These are phyloP conservation scores for Vigna angularis DNA, from an alignment of 306 rosid genomes.

Conservation along the genomic window DNA sequence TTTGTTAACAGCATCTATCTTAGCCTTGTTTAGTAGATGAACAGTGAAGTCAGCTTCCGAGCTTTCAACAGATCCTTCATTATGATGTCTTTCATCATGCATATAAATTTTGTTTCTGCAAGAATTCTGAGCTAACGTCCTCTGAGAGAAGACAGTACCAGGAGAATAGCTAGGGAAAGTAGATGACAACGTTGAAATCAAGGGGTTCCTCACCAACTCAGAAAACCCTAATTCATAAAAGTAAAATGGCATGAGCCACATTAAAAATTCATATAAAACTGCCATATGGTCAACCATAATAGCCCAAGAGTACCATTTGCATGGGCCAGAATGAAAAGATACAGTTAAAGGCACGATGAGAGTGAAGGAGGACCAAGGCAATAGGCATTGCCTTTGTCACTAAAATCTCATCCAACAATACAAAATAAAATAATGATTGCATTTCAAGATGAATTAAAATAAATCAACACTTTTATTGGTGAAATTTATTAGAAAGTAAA, in stretches of 20 bases:
- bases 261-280: slow-evolving; percentile 27
- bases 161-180: slow-evolving; percentile 45
- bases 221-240: slow-evolving; percentile 53
- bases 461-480: too few relatives aligned
- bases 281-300: not conserved
- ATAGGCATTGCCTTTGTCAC: slow-evolving; percentile 2
- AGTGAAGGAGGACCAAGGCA: not conserved
- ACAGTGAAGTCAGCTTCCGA: slow-evolving; percentile 43
- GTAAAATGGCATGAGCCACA: slow-evolving; percentile 11
- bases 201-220: slow-evolving; percentile 46
- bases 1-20: slow-evolving; percentile 43
- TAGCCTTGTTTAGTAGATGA: slow-evolving; percentile 47
- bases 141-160: slow-evolving; percentile 53
- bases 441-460: too few relatives aligned
- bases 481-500: too few relatives aligned
- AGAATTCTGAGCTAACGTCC: slow-evolving; percentile 49
- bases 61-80: slow-evolving; percentile 48
- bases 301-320: slow-evolving; percentile 19
- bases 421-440: not conserved
- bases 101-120: slow-evolving; percentile 37
- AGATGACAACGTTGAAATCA: slow-evolving; percentile 45
- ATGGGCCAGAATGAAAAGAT: slow-evolving; percentile 19
- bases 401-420: slow-evolving; percentile 15
- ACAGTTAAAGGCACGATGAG: slow-evolving; percentile 6
- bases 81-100: slow-evolving; percentile 43